Evolutionary conservation across 129 eudicot species (phyloP).

Genomic region (Smallanthus sonchifolius): DNA sequence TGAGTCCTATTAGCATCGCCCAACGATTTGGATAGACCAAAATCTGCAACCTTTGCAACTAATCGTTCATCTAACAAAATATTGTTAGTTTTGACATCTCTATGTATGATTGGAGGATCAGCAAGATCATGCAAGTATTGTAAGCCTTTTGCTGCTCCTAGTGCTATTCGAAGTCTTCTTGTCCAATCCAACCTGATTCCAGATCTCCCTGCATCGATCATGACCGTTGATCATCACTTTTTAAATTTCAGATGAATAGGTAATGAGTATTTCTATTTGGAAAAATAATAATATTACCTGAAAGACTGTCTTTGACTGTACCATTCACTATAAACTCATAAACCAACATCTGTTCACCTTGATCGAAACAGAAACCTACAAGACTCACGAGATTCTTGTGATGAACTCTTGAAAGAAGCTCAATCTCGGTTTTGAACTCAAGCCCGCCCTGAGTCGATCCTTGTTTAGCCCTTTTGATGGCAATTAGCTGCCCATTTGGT

Average conservation of each 20-base stretch:
- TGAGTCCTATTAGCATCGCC: constrained; percentile 39
- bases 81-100: constrained; percentile 63
- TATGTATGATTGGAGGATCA: constrained; percentile 65
- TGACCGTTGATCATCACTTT: background rate
- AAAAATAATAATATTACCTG: constrained; percentile 31
- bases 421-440: constrained; percentile 75
- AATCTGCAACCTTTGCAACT: constrained; percentile 70
- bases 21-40: constrained; percentile 55
- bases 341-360: constrained; percentile 67
- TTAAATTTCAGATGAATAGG: background rate
- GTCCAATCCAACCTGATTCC: constrained; percentile 55
- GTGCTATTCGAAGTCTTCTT: constrained; percentile 52
- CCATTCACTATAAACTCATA: constrained; percentile 63
- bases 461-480: constrained; percentile 66
- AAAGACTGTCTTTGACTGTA: constrained; percentile 44
- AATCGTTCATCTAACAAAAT: constrained; percentile 57
- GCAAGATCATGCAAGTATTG: constrained; percentile 69
- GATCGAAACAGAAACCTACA: constrained; percentile 62
- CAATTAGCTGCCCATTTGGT: constrained; percentile 48
- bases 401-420: constrained; percentile 74
- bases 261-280: background rate
- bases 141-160: constrained; percentile 66
- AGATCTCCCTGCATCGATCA: constrained; percentile 37
- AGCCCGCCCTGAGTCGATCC: constrained; percentile 52
- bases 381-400: constrained; percentile 66